Evolutionary conservation across 352 stramenopile genomes (phyloP).

Genomic region (Pilasporangium apinafurcum): DNA sequence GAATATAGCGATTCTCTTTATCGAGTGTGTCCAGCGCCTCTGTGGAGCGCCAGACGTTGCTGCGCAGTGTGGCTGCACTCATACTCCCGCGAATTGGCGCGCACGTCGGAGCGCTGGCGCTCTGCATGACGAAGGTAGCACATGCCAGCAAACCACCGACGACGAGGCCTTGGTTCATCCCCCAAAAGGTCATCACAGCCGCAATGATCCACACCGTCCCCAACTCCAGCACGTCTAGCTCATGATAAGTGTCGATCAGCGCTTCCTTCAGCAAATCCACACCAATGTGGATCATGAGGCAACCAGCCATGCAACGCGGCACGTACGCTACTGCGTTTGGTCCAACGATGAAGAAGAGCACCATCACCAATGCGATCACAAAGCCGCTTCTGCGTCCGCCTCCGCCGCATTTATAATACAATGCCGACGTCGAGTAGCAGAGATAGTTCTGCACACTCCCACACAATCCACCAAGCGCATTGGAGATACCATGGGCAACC

Average conservation of each 20-base stretch:
- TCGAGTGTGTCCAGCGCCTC: conserved; percentile 78
- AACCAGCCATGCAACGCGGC: conserved; percentile 90
- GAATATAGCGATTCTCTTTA: conserved; percentile 72
- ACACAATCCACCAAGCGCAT: conserved; percentile 77
- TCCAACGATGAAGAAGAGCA: conserved; percentile 87
- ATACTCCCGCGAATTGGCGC: conserved; percentile 89
- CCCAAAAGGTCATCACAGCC: conserved; percentile 89
- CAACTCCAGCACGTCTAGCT: conserved; percentile 89
- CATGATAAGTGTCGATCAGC: conserved; percentile 82
- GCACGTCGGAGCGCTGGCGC: conserved; percentile 71
- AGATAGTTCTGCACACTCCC: conserved; percentile 91
- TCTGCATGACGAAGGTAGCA: conserved; percentile 88
- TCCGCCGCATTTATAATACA: conserved; percentile 89
- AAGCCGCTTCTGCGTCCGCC: conserved; percentile 55
- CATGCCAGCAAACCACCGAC: conserved; percentile 85
- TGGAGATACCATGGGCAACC: conserved; percentile 90
- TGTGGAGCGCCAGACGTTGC: conserved; percentile 60
- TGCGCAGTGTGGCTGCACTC: conserved; percentile 86
- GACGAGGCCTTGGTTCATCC: conserved; percentile 88
- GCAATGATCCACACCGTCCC: conserved; percentile 88
- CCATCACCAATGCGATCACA: conserved; percentile 57
- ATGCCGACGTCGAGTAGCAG: conserved; percentile 78
- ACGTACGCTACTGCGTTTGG: conserved; percentile 82
- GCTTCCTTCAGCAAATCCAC: conserved; percentile 88
- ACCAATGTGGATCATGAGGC: conserved; percentile 89